phyloP scores from a whole-genome alignment of 768 basidiomycete species.

The Sarcodon aspratus region DNA sequence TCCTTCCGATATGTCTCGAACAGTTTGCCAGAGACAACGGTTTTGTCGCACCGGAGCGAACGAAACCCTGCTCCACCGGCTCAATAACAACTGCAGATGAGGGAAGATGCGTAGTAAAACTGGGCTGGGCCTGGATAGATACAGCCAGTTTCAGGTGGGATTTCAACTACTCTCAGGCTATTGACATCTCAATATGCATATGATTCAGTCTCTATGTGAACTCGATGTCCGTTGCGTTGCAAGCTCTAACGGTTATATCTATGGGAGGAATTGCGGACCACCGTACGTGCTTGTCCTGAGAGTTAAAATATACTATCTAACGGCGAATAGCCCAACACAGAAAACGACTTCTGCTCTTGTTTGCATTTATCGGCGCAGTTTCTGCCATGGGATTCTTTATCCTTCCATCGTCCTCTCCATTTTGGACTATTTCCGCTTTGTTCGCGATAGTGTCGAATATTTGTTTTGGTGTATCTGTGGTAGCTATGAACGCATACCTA shows the following conservation, averaged over 20 bases:
- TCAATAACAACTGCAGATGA: conserved; percentile 13
- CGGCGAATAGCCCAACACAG: conserved; percentile 43
- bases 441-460: conserved; percentile 76
- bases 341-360: conserved; percentile 65
- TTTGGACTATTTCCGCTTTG: conserved; percentile 61
- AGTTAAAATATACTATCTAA: not conserved
- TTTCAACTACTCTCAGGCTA: not conserved
- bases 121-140: conserved; percentile 83
- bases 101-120: conserved; percentile 63
- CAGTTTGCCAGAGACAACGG: conserved; percentile 90
- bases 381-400: conserved; percentile 62
- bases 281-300: conserved; percentile 35
- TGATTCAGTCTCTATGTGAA: conserved; percentile 67
- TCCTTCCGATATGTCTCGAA: conserved; percentile 74
- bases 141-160: conserved; percentile 81
- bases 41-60: conserved; percentile 58
- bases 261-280: conserved; percentile 89
- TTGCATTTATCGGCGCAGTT: conserved; percentile 62
- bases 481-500: conserved; percentile 87
- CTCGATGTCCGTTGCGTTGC: conserved; percentile 79
- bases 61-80: conserved; percentile 35
- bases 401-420: conserved; percentile 55
- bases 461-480: conserved; percentile 75
- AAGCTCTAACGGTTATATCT: conserved; percentile 91
- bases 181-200: not conserved